phyloP scores from a whole-genome alignment of 768 basidiomycete species.

The Inosperma sp. region DNA sequence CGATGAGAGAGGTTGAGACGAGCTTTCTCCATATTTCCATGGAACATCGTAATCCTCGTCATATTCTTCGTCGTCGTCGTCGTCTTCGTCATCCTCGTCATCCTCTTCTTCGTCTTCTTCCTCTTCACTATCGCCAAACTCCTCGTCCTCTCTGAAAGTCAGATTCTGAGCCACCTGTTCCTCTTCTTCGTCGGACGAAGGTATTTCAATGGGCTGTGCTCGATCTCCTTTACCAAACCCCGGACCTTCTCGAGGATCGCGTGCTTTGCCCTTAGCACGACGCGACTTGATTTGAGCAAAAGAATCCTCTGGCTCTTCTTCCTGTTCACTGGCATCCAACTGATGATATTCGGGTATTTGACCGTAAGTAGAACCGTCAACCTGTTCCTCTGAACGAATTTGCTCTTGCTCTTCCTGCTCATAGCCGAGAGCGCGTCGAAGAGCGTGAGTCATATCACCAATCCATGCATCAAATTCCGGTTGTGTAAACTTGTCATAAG shows the following conservation, averaged over 20 bases:
- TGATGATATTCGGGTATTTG: conserved; percentile 12
- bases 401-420: conserved; percentile 26
- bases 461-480: conserved; percentile 71
- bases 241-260: conserved; percentile 58
- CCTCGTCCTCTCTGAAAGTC: conserved; percentile 14
- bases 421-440: conserved; percentile 55
- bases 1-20: background rate
- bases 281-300: conserved; percentile 51
- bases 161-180: conserved; percentile 23
- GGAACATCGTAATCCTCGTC: conserved; percentile 19
- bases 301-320: conserved; percentile 45
- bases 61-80: conserved; percentile 20
- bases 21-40: conserved; percentile 20
- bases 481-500: conserved; percentile 68
- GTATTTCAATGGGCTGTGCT: conserved; percentile 45
- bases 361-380: background rate
- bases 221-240: conserved; percentile 36
- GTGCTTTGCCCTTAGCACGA: conserved; percentile 54
- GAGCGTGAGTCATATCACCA: conserved; percentile 51
- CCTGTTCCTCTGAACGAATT: conserved; percentile 1
- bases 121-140: conserved; percentile 14
- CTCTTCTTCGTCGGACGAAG: conserved; percentile 32
- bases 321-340: conserved; percentile 25
- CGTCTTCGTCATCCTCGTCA: conserved; percentile 23
- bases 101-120: conserved; percentile 26